phyloP scores from a whole-genome alignment of 345 rosid species.

The Trapa bicornis region DNA sequence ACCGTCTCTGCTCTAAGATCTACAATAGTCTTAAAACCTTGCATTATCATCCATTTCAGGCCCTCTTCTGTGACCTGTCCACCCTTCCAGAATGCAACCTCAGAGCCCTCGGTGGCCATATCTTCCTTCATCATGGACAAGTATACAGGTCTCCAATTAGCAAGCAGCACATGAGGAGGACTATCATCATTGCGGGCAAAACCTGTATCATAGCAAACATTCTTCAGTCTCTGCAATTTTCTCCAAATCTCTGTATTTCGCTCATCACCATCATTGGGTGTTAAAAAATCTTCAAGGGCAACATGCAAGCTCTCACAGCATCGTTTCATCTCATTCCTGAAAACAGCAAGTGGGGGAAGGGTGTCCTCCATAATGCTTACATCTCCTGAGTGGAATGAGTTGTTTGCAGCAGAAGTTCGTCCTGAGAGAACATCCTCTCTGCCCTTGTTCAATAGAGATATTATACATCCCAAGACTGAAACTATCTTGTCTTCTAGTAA shows the following conservation, averaged over 20 bases:
- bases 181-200: slow-evolving; percentile 53
- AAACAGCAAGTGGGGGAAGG: slow-evolving; percentile 85
- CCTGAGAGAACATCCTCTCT: slow-evolving; percentile 90
- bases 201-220: slow-evolving; percentile 82
- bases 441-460: slow-evolving; percentile 77
- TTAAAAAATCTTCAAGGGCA: slow-evolving; percentile 76
- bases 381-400: slow-evolving; percentile 34
- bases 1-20: slow-evolving; percentile 75
- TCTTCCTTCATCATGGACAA: slow-evolving; percentile 51
- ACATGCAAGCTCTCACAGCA: slow-evolving; percentile 90
- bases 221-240: slow-evolving; percentile 84
- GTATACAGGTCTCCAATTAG: slow-evolving; percentile 74
- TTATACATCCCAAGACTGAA: slow-evolving; percentile 80
- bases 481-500: slow-evolving; percentile 83
- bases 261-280: slow-evolving; percentile 60
- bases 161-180: slow-evolving; percentile 64
- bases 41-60: slow-evolving; percentile 64
- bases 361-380: slow-evolving; percentile 43
- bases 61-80: slow-evolving; percentile 90
- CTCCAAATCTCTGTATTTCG: slow-evolving; percentile 69
- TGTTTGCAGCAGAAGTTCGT: slow-evolving; percentile 40
- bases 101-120: slow-evolving; percentile 26
- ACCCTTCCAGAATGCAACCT: slow-evolving; percentile 83
- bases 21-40: slow-evolving; percentile 70
- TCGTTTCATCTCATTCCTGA: slow-evolving; percentile 91